These are phyloP conservation scores for Cyamopsis tetragonoloba DNA, from an alignment of 306 rosid species.

Conservation along the genomic window DNA sequence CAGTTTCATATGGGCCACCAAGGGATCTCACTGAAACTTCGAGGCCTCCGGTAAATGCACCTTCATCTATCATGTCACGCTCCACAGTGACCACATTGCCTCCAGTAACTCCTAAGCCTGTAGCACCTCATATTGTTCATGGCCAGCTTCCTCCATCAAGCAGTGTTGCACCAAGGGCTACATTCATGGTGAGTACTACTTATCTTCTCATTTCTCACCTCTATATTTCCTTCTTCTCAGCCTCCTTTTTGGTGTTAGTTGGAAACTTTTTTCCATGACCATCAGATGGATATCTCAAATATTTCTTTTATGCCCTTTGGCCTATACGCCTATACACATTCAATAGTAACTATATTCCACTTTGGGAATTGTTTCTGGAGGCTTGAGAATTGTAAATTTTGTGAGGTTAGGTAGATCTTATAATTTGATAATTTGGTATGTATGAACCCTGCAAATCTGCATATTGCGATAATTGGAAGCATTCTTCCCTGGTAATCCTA, in stretches of 20 bases:
- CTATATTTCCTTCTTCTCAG: neutral
- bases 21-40: conserved; percentile 56
- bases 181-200: conserved; percentile 52
- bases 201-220: conserved; percentile 17
- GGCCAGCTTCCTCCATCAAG: conserved; percentile 60
- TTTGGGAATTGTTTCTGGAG: neutral
- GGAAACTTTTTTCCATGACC: neutral
- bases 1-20: conserved; percentile 46
- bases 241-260: conserved; percentile 15
- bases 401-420: neutral
- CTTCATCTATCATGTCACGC: conserved; percentile 46
- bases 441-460: neutral
- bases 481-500: neutral
- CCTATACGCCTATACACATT: neutral
- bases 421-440: neutral
- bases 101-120: conserved; percentile 56
- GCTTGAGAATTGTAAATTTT: neutral
- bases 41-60: conserved; percentile 45
- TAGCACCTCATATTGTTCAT: conserved; percentile 44
- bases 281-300: conserved; percentile 15
- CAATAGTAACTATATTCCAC: no score
- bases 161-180: conserved; percentile 46
- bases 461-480: neutral
- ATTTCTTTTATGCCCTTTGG: conserved; percentile 6
- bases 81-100: conserved; percentile 51